A percentile compares a stretch with the other conserved stretches of the same genome.
Evolutionary conservation across 1,284 basidiomycete species (phyloP).

Genomic region (Rhodotorula glutinis): DNA sequence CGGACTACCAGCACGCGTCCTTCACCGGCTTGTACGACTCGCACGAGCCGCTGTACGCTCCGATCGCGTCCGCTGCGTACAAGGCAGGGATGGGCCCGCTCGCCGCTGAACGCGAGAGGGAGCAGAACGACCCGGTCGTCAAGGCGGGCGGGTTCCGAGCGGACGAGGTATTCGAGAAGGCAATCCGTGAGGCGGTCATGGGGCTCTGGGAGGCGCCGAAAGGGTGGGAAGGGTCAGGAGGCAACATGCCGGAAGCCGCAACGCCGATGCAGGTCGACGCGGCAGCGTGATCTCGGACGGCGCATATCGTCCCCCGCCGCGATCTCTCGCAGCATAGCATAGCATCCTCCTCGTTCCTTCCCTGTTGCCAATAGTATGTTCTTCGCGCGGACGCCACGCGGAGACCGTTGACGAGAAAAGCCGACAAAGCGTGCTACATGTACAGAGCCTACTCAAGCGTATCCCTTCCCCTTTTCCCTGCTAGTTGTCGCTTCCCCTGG

Average conservation of each 20-base stretch:
- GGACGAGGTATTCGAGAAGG: slow-evolving; percentile 81
- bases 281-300: background rate
- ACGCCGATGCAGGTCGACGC: background rate
- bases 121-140: slow-evolving; percentile 1
- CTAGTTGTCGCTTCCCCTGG: background rate
- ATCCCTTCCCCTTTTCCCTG: background rate
- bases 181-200: slow-evolving; percentile 70
- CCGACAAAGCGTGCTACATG: background rate
- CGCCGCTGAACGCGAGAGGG: slow-evolving; percentile 19
- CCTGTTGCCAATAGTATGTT: background rate
- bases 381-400: too few species aligned
- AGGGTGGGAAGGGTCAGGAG: background rate
- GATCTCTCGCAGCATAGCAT: background rate
- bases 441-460: background rate
- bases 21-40: background rate
- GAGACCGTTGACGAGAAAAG: background rate
- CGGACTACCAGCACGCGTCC: slow-evolving; percentile 21
- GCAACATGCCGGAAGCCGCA: background rate
- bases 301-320: too few species aligned
- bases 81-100: background rate
- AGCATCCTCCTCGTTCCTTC: background rate
- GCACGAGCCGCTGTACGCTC: slow-evolving; percentile 21
- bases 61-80: slow-evolving; percentile 7
- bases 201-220: slow-evolving; percentile 55
- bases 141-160: slow-evolving; percentile 75